Percentiles rank a stretch among this genome's conserved stretches.
Conservation (phyloP, 768 basidiomycete genomes). For the Cystobasidiopsis lactophilus region DNA sequence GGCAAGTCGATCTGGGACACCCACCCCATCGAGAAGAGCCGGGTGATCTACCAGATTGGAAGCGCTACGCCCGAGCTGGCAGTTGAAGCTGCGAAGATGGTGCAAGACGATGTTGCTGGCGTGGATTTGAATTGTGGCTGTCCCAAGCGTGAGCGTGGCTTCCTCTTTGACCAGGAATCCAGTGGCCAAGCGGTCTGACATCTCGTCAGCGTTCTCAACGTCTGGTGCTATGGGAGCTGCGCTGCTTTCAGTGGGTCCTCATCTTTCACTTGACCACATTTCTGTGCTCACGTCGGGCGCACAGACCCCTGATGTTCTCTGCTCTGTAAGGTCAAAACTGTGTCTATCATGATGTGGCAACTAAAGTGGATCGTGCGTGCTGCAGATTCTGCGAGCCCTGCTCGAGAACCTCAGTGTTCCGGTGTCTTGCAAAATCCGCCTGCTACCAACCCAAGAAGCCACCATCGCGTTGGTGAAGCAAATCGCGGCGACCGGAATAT, state of each 20-base stretch:
- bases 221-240: conserved; percentile 84
- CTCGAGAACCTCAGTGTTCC: conserved; percentile 56
- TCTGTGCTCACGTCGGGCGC: not conserved
- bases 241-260: conserved; percentile 31
- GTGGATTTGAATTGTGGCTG: conserved; percentile 96
- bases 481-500: conserved; percentile 69
- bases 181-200: not conserved
- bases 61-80: conserved; percentile 73
- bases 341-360: no score
- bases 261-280: not conserved
- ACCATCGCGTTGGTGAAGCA: conserved; percentile 73
- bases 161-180: not conserved
- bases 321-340: not conserved
- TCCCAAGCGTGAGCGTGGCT: conserved; percentile 11
- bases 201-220: conserved; percentile 12
- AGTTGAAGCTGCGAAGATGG: conserved; percentile 67
- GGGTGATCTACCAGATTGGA: conserved; percentile 88
- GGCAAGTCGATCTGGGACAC: conserved; percentile 72
- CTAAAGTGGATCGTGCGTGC: not conserved
- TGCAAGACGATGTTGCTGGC: conserved; percentile 72
- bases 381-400: conserved; percentile 55
- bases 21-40: conserved; percentile 83
- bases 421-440: conserved; percentile 81
- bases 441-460: conserved; percentile 64
- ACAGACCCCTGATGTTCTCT: not conserved